Percentiles rank a stretch among this genome's conserved stretches.
phyloP scores from a whole-genome alignment of 768 basidiomycete species.

The Lepiota brunneoincarnata region DNA sequence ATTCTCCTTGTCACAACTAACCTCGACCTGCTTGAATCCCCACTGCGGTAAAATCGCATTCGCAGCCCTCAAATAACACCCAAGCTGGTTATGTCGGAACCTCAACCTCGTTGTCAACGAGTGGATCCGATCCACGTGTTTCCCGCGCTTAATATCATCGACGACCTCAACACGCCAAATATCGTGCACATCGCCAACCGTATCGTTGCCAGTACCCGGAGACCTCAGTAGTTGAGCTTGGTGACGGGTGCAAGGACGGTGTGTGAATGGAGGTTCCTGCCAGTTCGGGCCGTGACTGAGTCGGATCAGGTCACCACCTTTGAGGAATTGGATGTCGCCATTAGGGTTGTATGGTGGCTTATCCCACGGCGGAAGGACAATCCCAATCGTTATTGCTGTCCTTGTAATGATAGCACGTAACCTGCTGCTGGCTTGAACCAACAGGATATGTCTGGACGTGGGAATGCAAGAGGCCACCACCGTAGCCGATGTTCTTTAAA shows the following conservation, averaged over 20 bases:
- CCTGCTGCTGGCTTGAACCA: constrained; percentile 92
- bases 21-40: constrained; percentile 99
- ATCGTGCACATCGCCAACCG: constrained; percentile 85
- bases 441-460: constrained; percentile 94
- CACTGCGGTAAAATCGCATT: constrained; percentile 92
- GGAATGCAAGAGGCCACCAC: constrained; percentile 94
- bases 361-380: constrained; percentile 78
- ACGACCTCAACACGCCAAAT: constrained; percentile 93
- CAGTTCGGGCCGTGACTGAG: constrained; percentile 80
- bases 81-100: constrained; percentile 71
- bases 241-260: constrained; percentile 82
- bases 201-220: constrained; percentile 91
- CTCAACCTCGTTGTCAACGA: constrained; percentile 89
- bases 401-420: constrained; percentile 99
- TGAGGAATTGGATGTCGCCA: constrained; percentile 65
- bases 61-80: constrained; percentile 88
- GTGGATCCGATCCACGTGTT: constrained; percentile 68
- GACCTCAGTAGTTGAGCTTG: constrained; percentile 88
- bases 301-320: constrained; percentile 76
- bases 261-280: constrained; percentile 93
- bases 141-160: constrained; percentile 77
- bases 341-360: constrained; percentile 64
- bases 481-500: constrained; percentile 96
- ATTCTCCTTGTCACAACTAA: constrained; percentile 89
- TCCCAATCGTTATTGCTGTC: constrained; percentile 97